A percentile compares a stretch with the other conserved stretches of the same genome.
phyloP scores from a whole-genome alignment of 768 basidiomycete species.

The Rhodotorula babjevae region DNA sequence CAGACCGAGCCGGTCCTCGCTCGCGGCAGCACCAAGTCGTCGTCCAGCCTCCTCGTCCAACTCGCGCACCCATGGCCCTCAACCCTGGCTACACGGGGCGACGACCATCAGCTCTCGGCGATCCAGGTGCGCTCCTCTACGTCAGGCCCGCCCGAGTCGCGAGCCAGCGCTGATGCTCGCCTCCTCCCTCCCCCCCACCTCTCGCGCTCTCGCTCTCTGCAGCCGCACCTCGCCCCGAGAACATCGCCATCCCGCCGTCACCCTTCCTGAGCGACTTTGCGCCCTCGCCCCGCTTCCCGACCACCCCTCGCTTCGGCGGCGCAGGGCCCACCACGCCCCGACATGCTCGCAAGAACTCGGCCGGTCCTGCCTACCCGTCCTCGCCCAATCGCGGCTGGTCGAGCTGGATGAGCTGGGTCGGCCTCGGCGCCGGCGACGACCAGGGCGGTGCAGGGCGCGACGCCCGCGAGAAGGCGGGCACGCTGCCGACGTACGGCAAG shows the following conservation, averaged over 20 bases:
- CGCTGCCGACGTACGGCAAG: constrained; percentile 27
- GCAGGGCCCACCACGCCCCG: background rate
- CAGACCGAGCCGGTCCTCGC: too few species aligned
- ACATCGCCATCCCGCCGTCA: background rate
- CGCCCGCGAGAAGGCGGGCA: background rate
- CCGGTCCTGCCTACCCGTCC: background rate
- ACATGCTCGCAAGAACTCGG: constrained; percentile 16
- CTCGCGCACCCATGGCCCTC: background rate
- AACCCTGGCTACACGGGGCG: background rate
- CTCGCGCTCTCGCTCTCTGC: too few species aligned
- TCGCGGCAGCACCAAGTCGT: too few species aligned
- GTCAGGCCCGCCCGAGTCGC: too few species aligned
- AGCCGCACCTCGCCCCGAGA: background rate
- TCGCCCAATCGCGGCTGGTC: background rate
- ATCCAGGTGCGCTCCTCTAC: background rate
- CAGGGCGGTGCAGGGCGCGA: background rate
- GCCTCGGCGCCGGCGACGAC: background rate
- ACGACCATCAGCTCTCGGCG: background rate
- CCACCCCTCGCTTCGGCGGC: constrained; percentile 6
- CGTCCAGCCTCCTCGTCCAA: too few species aligned
- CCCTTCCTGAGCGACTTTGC: background rate
- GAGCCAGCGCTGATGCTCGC: too few species aligned
- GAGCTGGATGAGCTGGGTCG: background rate
- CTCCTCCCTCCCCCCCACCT: too few species aligned
- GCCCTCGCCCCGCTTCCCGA: background rate